phyloP scores from a whole-genome alignment of 2,329 filamentous ascomycete species.

The Colletotrichum endophyticum region DNA sequence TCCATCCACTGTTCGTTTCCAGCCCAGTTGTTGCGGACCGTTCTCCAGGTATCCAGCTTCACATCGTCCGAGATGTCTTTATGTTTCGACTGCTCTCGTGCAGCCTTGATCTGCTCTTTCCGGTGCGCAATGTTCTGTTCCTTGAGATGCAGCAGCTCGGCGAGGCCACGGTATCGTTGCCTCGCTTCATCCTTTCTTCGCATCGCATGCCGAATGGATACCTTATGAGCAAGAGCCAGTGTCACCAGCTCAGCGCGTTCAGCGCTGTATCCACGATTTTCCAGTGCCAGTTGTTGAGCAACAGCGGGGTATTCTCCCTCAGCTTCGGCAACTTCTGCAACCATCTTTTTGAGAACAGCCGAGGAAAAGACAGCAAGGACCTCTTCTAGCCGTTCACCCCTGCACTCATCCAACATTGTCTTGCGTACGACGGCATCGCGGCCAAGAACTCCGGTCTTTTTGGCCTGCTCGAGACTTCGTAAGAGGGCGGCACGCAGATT shows the following conservation, averaged over 20 bases:
- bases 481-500: constrained; percentile 87
- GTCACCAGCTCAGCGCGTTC: constrained; percentile 63
- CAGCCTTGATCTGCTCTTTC: constrained; percentile 48
- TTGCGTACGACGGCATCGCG: constrained; percentile 84
- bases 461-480: constrained; percentile 80
- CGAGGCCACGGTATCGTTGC: constrained; percentile 66
- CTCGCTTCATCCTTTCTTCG: constrained; percentile 64
- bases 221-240: constrained; percentile 76
- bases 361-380: constrained; percentile 84
- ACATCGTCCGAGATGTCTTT: constrained; percentile 42
- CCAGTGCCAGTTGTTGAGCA: constrained; percentile 61
- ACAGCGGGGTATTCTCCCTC: constrained; percentile 48
- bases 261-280: constrained; percentile 62
- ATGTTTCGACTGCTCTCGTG: constrained; percentile 27
- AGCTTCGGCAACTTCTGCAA: constrained; percentile 48
- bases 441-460: constrained; percentile 84
- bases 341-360: constrained; percentile 74
- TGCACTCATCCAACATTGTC: constrained; percentile 97
- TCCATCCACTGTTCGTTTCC: constrained; percentile 79
- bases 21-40: constrained; percentile 76
- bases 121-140: constrained; percentile 61
- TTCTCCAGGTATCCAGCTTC: constrained; percentile 59
- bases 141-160: constrained; percentile 67
- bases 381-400: constrained; percentile 88
- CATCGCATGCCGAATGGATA: constrained; percentile 65